Evolutionary conservation across 1,284 basidiomycete genomes (phyloP), one percentile per base, ranked within the genome.

Genomic region (Austroboletus novae-zelandiae): DNA sequence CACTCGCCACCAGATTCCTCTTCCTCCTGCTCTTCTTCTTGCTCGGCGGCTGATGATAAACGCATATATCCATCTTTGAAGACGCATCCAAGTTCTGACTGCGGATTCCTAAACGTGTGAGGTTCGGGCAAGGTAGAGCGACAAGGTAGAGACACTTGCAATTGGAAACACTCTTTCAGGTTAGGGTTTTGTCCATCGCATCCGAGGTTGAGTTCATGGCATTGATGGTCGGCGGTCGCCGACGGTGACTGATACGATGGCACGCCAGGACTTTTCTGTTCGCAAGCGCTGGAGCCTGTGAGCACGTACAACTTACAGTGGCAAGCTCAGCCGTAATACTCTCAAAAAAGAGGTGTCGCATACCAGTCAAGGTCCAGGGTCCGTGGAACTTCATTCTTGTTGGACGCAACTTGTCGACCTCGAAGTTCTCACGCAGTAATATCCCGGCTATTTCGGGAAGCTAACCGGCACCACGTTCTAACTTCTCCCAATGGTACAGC

Each of bases 121-220:
- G n/a, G 25, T 20, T 20, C 18, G 14, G 34, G 9, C 11, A n/a
- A 29, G 14, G 25, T 25, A 6, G 14, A 39, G 37, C 7, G 6
- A n/a, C 4, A 27, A 27, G 6, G 9, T 40, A 15, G 3, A 13
- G 9, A n/a, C 4, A 35, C 52, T 51, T 60, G 85, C 85, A 86
- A 70, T 18, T 66, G 55, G 51, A 83, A 75, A 0, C 65, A 66
- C 1, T 75, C 69, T 56, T 80, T 84, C 44, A 80, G 67, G 59
- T 87, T 86, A 0, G 82, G 77, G 53, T 83, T 85, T 59, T 86
- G 84, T 0, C 86, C 84, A 48, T 88, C 84, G 20, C 71, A 71
- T 0, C 85, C 86, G 3, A 88, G 76, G 14, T 72, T 64, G 14
- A 78, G 71, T 57, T 87, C 85, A 53, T 80, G 74, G 2, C 53